These are phyloP conservation scores for Geotrichum citri-aurantii DNA, from an alignment of 1,139 yeast species.

Conservation along the genomic window DNA sequence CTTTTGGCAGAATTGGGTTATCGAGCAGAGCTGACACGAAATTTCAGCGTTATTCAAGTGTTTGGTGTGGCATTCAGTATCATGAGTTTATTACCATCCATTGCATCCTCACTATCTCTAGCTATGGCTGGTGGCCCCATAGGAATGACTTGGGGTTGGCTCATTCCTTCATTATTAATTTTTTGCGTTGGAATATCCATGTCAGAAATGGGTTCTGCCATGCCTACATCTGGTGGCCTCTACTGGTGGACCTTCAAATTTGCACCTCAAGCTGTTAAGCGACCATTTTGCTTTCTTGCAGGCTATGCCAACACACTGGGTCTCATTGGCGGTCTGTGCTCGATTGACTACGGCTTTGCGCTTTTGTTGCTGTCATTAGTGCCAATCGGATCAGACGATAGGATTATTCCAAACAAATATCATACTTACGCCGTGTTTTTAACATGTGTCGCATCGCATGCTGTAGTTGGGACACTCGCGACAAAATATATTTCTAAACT, in stretches of 20 bases:
- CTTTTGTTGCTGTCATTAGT: slow-evolving; percentile 49
- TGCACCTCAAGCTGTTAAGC: slow-evolving; percentile 45
- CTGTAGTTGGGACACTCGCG: slow-evolving; percentile 45
- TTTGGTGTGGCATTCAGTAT: slow-evolving; percentile 56
- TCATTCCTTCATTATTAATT: slow-evolving; percentile 47
- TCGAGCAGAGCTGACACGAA: slow-evolving; percentile 67
- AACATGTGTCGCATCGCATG: slow-evolving; percentile 46
- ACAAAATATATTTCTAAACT: slow-evolving; percentile 50
- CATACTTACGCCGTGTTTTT: slow-evolving; percentile 53
- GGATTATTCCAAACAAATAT: slow-evolving; percentile 43
- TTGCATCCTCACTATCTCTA: slow-evolving; percentile 40
- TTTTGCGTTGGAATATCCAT: slow-evolving; percentile 49
- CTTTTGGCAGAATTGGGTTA: slow-evolving; percentile 50
- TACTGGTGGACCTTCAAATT: slow-evolving; percentile 49
- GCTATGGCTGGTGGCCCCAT: slow-evolving; percentile 50
- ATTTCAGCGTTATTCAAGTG: slow-evolving; percentile 57
- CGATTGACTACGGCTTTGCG: slow-evolving; percentile 56
- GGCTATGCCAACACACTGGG: slow-evolving; percentile 58
- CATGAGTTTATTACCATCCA: slow-evolving; percentile 65
- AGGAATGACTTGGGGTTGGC: slow-evolving; percentile 65
- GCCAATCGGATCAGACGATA: slow-evolving; percentile 44
- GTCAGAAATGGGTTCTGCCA: slow-evolving; percentile 58
- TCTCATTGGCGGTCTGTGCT: slow-evolving; percentile 50
- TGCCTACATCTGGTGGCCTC: slow-evolving; percentile 69
- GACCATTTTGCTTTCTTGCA: slow-evolving; percentile 49